Conservation (phyloP, 345 rosid genomes). For the Citrus reticulata region DNA sequence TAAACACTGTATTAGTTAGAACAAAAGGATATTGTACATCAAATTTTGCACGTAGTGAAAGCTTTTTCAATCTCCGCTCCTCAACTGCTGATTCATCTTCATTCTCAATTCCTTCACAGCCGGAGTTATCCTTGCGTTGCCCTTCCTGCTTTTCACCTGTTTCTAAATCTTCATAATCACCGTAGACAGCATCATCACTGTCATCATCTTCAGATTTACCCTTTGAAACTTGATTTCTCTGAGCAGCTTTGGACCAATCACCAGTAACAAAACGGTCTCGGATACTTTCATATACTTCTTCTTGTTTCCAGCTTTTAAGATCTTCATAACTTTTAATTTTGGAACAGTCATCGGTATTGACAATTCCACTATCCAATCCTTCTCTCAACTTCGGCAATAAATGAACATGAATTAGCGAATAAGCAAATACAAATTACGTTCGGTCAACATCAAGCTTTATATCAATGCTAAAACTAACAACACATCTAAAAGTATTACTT, state of each 20-base stretch:
- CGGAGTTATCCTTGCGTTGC: constrained; percentile 30
- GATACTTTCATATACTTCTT: constrained; percentile 57
- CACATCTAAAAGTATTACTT: not conserved
- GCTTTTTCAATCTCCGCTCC: no score
- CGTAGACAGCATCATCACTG: constrained; percentile 47
- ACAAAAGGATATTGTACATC: no score
- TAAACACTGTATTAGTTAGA: no score
- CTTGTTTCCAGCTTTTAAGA: constrained; percentile 71
- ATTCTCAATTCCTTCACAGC: constrained; percentile 24
- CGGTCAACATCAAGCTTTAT: not conserved
- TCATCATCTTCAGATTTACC: constrained; percentile 41
- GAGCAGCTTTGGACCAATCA: constrained; percentile 77
- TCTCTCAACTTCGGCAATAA: constrained; percentile 46
- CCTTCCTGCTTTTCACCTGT: constrained; percentile 55
- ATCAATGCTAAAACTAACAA: not conserved
- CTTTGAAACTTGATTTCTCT: constrained; percentile 44
- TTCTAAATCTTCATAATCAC: constrained; percentile 95
- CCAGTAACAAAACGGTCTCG: constrained; percentile 95
- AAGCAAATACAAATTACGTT: not conserved
- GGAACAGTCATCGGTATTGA: constrained; percentile 68
- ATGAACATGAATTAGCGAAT: not conserved
- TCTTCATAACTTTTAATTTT: constrained; percentile 46
- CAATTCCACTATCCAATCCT: constrained; percentile 39
- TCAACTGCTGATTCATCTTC: constrained; percentile 14
- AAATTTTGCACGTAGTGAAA: no score